Evolutionary conservation across 129 eudicot species (phyloP).

Genomic region (Flaveria linearis): DNA sequence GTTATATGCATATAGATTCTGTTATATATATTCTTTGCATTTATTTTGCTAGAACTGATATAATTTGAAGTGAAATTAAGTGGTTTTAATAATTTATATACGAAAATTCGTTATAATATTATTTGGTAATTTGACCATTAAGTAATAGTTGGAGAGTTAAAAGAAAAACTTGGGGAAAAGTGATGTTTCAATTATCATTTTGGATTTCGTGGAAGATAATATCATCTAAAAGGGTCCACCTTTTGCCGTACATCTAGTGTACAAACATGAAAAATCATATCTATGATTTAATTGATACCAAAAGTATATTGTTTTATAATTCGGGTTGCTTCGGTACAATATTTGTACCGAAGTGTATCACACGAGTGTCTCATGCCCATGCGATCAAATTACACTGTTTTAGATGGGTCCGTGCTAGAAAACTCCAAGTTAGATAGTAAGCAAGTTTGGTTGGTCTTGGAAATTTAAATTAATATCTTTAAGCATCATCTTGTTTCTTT

Average conservation of each 20-base stretch:
- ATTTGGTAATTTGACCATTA: too few species aligned
- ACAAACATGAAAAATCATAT: constrained; percentile 34
- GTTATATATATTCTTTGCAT: too few species aligned
- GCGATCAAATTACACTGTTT: constrained; percentile 27
- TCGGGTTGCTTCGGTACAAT: neutral
- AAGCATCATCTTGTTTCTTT: constrained; percentile 44
- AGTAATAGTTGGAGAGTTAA: too few species aligned
- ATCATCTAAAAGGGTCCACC: constrained; percentile 24
- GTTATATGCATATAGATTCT: too few species aligned
- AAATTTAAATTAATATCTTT: constrained; percentile 37
- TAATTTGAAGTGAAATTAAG: too few species aligned
- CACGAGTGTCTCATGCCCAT: constrained; percentile 20
- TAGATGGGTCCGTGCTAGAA: constrained; percentile 29
- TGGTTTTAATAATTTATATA: too few species aligned
- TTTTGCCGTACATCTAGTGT: constrained; percentile 24
- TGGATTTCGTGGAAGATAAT: neutral
- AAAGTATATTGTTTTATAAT: neutral
- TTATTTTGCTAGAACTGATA: too few species aligned
- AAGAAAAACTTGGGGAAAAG: too few species aligned
- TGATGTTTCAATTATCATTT: neutral
- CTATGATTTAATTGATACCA: constrained; percentile 17
- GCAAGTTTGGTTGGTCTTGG: constrained; percentile 39
- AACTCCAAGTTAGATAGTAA: constrained; percentile 35
- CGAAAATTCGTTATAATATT: too few species aligned
- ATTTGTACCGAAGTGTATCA: constrained; percentile 21